phyloP scores from a whole-genome alignment of 2,329 filamentous ascomycete genomes.

The Colletotrichum noveboracense region DNA sequence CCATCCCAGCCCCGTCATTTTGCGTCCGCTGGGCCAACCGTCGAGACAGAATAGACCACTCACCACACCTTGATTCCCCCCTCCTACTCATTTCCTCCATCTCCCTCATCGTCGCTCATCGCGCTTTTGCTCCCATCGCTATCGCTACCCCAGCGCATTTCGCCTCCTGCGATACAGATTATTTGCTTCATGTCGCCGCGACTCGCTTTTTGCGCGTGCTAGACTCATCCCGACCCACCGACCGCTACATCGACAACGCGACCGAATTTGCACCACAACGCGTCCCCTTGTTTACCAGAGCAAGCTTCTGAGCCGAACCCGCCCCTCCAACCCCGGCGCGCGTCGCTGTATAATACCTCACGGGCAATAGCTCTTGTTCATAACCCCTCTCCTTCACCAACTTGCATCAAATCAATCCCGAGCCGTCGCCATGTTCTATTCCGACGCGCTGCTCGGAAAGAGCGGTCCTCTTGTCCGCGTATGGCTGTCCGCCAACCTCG shows the following conservation, averaged over 20 bases:
- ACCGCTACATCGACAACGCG: slow-evolving; percentile 21
- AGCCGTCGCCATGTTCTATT: slow-evolving; percentile 84
- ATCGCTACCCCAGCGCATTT: slow-evolving; percentile 16
- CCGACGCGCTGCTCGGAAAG: slow-evolving; percentile 93
- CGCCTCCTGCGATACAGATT: slow-evolving; percentile 8
- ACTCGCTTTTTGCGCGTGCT: slow-evolving; percentile 9
- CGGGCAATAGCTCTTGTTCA: slow-evolving; percentile 10
- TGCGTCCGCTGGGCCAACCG: slow-evolving; percentile 14
- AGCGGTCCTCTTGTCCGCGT: slow-evolving; percentile 96
- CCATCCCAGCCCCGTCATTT: slow-evolving; percentile 25
- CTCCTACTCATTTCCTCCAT: slow-evolving; percentile 21
- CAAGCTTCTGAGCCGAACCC: slow-evolving; percentile 1
- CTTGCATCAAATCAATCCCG: background rate
- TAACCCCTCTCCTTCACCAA: background rate
- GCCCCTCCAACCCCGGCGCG: slow-evolving; percentile 16
- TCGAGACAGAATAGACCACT: slow-evolving; percentile 14
- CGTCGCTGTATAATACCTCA: slow-evolving; percentile 15
- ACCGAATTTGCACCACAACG: slow-evolving; percentile 23
- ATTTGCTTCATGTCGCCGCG: slow-evolving; percentile 23
- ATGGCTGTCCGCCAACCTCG: slow-evolving; percentile 97
- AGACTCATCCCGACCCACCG: slow-evolving; percentile 2
- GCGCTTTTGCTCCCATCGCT: slow-evolving; percentile 16
- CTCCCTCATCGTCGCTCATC: slow-evolving; percentile 22
- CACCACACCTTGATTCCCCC: slow-evolving; percentile 21
- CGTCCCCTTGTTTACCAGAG: slow-evolving; percentile 28